Percentiles rank a stretch among this genome's conserved stretches.
phyloP scores from a whole-genome alignment of 108 stramenopile genomes.

The Chaetoceros muelleri region DNA sequence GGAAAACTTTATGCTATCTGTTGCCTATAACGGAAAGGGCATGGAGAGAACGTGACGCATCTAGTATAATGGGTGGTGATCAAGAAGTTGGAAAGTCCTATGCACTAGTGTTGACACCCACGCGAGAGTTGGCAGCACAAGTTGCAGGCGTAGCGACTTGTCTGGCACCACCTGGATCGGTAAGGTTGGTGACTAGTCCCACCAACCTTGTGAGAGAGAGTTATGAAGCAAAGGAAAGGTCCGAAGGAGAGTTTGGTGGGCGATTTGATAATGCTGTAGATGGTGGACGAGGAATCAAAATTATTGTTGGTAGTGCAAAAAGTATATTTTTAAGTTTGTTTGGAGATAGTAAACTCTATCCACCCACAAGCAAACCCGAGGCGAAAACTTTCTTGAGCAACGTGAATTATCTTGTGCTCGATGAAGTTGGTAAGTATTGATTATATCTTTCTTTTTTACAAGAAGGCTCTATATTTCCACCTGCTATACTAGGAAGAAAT shows the following conservation, averaged over 20 bases:
- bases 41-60: slow-evolving; percentile 39
- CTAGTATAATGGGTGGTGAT: slow-evolving; percentile 7
- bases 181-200: slow-evolving; percentile 61
- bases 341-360: slow-evolving; percentile 55
- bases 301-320: slow-evolving; percentile 79
- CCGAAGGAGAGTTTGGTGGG: slow-evolving; percentile 20
- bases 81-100: slow-evolving; percentile 23
- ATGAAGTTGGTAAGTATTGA: slow-evolving; percentile 53
- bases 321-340: slow-evolving; percentile 53
- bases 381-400: slow-evolving; percentile 50
- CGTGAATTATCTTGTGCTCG: slow-evolving; percentile 61
- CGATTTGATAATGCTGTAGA: slow-evolving; percentile 13
- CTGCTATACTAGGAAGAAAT: neutral
- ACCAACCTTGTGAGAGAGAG: slow-evolving; percentile 40
- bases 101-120: slow-evolving; percentile 81
- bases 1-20: slow-evolving; percentile 77
- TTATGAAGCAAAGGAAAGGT: slow-evolving; percentile 27
- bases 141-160: slow-evolving; percentile 72
- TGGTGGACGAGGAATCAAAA: slow-evolving; percentile 15
- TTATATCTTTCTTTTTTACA: too few species aligned
- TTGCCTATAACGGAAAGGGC: slow-evolving; percentile 72
- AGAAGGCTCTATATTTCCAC: too few species aligned
- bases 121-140: slow-evolving; percentile 90
- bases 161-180: slow-evolving; percentile 80
- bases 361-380: slow-evolving; percentile 72